Base-by-base conservation (phyloP, 1,284 basidiomycete genomes). In the Marasmius fiardii region DNA sequence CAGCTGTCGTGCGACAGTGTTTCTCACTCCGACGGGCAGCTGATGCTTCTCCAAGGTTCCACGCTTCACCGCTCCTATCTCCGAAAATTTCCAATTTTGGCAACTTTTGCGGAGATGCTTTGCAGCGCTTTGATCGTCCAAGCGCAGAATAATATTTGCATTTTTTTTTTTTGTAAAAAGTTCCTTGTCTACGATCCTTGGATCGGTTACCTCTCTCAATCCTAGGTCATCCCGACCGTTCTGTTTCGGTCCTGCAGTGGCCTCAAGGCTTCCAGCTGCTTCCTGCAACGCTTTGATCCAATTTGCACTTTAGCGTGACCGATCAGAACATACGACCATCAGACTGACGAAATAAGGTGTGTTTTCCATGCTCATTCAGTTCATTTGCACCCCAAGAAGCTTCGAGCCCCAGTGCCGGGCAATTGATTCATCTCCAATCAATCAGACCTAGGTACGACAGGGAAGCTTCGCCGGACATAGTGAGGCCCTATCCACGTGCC, bases 21-120 rank as follows among this genome's bases (percentile, higher is more conserved):
- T 49, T 49, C 47, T 31, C 47, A 49, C 47, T 49, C 47, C 47
- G 44, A 24, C 23, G n/a, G n/a, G 44, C 44, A 47, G 28, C 28
- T 49, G 39, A 41, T 41, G 20, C 16, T 20, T 20, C 39, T 20
- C 16, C 39, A 20, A n/a, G n/a, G 20, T 41, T 37, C n/a, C 35
- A 37, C 39, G 39, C 39, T 20, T 41, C 20, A 7, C 39, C 39
- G 16, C n/a, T 16, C 39, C 39, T 41, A 41, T 6, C n/a, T 7
- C 39, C 16, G 39, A 20, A 20, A 41, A 7, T n/a, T 41, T 16
- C 39, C 39, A 14, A 14, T 41, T 41, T n/a, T 41, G 16, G 8
- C 16, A n/a, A 11, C 39, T 10, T 31, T 4, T 31, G 28, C 28
- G 28, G 28, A 31, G 4, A 10, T 31, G 28, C 28, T 31, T 31